Evolutionary conservation across 495 filamentous ascomycete species (phyloP), one percentile per base, ranked within the genome.

Genomic region (Talaromyces ruber): DNA sequence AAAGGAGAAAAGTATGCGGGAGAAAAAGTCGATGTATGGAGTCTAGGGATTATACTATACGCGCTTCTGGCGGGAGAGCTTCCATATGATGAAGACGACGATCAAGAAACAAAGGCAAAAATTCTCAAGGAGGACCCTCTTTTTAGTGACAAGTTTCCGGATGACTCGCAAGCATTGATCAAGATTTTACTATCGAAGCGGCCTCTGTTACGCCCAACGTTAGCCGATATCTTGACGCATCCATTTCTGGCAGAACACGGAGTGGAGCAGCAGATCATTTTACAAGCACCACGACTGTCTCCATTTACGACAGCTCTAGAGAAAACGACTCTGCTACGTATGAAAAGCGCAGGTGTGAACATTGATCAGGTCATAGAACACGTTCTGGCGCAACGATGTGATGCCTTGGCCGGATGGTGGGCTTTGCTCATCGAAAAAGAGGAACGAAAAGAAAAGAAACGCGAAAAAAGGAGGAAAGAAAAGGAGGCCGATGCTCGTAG

Each of bases 21-120:
- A 2, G 93, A 97, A 75, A 96, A 95, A 72, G 94, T 98, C 60
- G 94, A 98, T 71, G 91, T 98, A 6, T 98, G 94, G 94, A 98
- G 94, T 71, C 74, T 98, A 67, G 94, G 94, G 0, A 92, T 98
- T 55, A 98, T 98, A 64, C 82, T 98, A 22, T 98, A 95, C 73
- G 93, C 94, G 39, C 79, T 98, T 32, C 79, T 98, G 55, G 89
- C 87, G 47, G 94, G 94, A 45, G 95, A 98, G 73, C 81, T 98
- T 22, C 94, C 94, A 6, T 98, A 93, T 68, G 94, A 98, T 67
- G 94, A 98, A 59, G 94, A 97, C 67, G 85, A 93, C 66, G 93
- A 97, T 65, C 84, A 83, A 62, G 78, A 86, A 61, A 98, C 95
- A 58, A 91, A 96, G 67, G 79, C 79, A 14, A 90, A 86, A 71